A percentile compares a stretch with the other conserved stretches of the same genome.
Evolutionary conservation across 1,284 basidiomycete genomes (phyloP).

Genomic region (Exsudoporus floridanus): DNA sequence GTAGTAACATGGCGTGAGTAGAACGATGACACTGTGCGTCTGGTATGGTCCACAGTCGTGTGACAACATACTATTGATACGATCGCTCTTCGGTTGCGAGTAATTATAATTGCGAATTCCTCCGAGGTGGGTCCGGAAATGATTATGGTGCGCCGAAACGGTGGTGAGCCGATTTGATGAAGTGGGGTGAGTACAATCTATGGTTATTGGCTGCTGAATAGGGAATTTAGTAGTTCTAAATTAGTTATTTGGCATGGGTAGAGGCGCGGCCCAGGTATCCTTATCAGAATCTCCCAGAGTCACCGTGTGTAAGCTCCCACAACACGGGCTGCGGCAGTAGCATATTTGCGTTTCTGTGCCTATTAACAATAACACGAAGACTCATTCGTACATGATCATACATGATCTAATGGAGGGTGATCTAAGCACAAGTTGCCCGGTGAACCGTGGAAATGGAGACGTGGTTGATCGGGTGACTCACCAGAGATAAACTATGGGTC

Average conservation of each 20-base stretch:
- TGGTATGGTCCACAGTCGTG: not conserved
- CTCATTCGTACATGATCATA: not conserved
- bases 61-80: not conserved
- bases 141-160: not conserved
- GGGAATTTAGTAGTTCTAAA: constrained; percentile 1
- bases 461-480: not conserved
- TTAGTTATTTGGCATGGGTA: not conserved
- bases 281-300: not conserved
- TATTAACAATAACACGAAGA: not conserved
- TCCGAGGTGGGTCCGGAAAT: not conserved
- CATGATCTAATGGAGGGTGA: not conserved
- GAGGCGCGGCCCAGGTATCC: not conserved
- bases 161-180: not conserved
- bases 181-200: not conserved
- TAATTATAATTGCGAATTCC: not conserved
- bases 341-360: not conserved
- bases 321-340: not conserved
- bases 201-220: not conserved
- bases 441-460: not conserved
- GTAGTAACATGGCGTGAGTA: constrained; percentile 1
- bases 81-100: not conserved
- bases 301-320: constrained; percentile 4
- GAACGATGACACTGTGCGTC: not conserved
- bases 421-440: not conserved
- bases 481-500: not conserved